Evolutionary conservation across 2,329 filamentous ascomycete genomes (phyloP).

Genomic region (Ophiobolus disseminans): DNA sequence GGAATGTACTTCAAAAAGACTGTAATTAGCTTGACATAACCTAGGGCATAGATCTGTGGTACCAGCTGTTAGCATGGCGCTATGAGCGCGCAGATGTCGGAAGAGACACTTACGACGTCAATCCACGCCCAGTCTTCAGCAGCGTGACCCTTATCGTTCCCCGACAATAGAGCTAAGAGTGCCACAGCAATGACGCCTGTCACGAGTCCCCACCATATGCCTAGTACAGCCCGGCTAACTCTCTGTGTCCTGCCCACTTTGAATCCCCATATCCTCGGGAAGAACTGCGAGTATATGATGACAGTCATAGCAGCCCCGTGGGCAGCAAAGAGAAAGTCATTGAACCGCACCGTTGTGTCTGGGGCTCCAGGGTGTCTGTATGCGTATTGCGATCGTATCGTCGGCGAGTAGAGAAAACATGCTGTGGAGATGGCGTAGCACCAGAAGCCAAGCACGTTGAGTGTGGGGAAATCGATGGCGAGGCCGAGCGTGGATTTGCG

Average conservation of each 20-base stretch:
- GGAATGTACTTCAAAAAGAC: conserved; percentile 94
- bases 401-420: conserved; percentile 78
- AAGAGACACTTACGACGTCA: conserved; percentile 60
- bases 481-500: conserved; percentile 82
- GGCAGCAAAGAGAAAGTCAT: conserved; percentile 86
- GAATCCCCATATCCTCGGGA: conserved; percentile 77
- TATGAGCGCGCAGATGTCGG: neutral
- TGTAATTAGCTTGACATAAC: conserved; percentile 87
- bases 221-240: conserved; percentile 68
- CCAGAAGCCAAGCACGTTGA: conserved; percentile 75
- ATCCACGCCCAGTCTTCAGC: conserved; percentile 67
- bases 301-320: conserved; percentile 78
- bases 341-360: conserved; percentile 83
- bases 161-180: conserved; percentile 52
- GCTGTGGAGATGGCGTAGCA: conserved; percentile 78
- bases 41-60: conserved; percentile 68
- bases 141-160: conserved; percentile 54
- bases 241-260: conserved; percentile 62
- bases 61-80: conserved; percentile 3
- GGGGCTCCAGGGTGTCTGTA: conserved; percentile 74
- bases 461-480: conserved; percentile 83
- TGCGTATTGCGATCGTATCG: conserved; percentile 83
- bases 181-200: conserved; percentile 60
- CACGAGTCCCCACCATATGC: conserved; percentile 73
- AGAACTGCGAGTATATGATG: conserved; percentile 80